Evolutionary conservation across 176 grass and related monocot species (phyloP).

Genomic region (Oryza coarctata): DNA sequence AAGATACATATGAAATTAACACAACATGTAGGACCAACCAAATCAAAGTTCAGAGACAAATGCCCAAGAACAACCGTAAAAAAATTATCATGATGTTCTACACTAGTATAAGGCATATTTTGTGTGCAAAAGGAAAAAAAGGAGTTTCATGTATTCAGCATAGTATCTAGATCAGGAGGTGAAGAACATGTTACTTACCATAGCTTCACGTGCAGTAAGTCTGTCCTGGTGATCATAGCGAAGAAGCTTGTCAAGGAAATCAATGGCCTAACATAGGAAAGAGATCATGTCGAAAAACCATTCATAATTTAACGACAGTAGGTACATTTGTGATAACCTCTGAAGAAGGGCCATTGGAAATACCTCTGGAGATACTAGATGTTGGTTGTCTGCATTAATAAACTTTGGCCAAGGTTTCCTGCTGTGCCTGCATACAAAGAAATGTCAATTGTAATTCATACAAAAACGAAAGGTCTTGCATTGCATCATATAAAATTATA

Average conservation of each 20-base stretch:
- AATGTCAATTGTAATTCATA: conserved; percentile 11
- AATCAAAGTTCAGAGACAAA: background rate
- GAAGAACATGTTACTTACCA: conserved; percentile 52
- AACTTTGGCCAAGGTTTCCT: conserved; percentile 92
- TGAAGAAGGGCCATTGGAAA: background rate
- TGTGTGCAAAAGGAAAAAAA: background rate
- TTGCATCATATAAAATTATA: conserved; percentile 17
- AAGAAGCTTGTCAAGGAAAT: conserved; percentile 98
- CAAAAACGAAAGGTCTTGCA: background rate
- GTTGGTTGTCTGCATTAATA: conserved; percentile 91
- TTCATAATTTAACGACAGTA: background rate
- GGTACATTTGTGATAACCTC: background rate
- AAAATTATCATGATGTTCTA: background rate
- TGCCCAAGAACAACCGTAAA: background rate
- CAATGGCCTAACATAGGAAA: conserved; percentile 65
- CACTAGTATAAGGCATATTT: background rate
- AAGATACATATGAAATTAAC: background rate
- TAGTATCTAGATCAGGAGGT: too few species aligned
- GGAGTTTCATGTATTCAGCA: too few species aligned
- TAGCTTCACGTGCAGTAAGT: conserved; percentile 88
- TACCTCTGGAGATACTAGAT: conserved; percentile 91
- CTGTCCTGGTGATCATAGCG: conserved; percentile 97
- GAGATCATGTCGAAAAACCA: conserved; percentile 14
- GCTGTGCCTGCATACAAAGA: conserved; percentile 66
- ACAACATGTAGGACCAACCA: background rate